A percentile compares a stretch with the other conserved stretches of the same genome.
Evolutionary conservation across 768 basidiomycete species (phyloP).

Genomic region (Xerocomellus chrysenteron): DNA sequence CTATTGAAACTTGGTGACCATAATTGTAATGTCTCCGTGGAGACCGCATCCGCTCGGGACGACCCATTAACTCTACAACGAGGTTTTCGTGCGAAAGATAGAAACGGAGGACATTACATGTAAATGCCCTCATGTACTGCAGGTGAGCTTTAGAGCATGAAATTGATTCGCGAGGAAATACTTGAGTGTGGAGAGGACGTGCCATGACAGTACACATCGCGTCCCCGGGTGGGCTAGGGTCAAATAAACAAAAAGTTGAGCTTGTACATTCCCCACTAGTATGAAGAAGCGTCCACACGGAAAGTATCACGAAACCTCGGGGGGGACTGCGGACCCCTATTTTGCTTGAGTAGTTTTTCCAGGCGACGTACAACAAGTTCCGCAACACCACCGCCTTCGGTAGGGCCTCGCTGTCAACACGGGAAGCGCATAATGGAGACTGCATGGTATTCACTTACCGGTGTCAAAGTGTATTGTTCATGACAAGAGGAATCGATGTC

Average conservation of each 20-base stretch:
- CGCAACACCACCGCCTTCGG: too few relatives aligned
- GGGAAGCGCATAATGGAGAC: too few relatives aligned
- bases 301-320: neutral
- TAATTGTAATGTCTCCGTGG: neutral
- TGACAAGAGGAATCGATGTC: too few relatives aligned
- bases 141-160: neutral
- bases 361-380: too few relatives aligned
- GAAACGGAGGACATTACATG: neutral
- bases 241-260: neutral
- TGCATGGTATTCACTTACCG: too few relatives aligned
- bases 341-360: neutral
- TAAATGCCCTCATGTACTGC: too few relatives aligned
- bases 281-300: neutral
- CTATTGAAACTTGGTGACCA: neutral
- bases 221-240: too few relatives aligned
- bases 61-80: neutral
- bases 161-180: neutral
- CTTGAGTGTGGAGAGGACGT: neutral
- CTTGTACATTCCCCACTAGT: too few relatives aligned
- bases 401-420: too few relatives aligned
- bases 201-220: neutral
- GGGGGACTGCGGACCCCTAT: neutral
- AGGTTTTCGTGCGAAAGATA: neutral
- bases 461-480: too few relatives aligned
- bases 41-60: neutral